Evolutionary conservation across 768 basidiomycete genomes (phyloP).

Genomic region (Naganishia friedmannii): DNA sequence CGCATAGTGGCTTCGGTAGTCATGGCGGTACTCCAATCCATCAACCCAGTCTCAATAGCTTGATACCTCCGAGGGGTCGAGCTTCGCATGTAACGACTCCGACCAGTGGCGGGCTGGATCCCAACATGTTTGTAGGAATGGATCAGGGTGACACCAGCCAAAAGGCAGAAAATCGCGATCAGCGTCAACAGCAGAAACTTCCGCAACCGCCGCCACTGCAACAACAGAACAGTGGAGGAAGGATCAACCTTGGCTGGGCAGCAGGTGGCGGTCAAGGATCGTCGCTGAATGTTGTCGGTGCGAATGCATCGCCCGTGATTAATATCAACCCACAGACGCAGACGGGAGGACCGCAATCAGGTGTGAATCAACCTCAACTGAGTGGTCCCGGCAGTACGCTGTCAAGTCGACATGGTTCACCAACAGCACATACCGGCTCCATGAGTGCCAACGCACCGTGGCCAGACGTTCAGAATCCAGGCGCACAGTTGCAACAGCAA

Average conservation of each 20-base stretch:
- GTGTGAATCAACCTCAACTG: neutral
- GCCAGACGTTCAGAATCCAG: slow-evolving; percentile 12
- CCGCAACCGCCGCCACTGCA: neutral
- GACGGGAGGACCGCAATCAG: neutral
- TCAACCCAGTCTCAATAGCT: slow-evolving; percentile 23
- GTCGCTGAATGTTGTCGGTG: neutral
- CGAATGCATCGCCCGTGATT: slow-evolving; percentile 12
- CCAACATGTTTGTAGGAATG: slow-evolving; percentile 14
- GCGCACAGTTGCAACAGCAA: slow-evolving; percentile 2
- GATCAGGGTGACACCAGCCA: neutral
- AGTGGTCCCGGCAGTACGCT: slow-evolving; percentile 1
- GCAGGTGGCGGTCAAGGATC: neutral
- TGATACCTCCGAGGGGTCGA: slow-evolving; percentile 7
- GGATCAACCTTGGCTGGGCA: slow-evolving; percentile 18
- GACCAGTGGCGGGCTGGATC: neutral
- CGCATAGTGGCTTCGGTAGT: neutral
- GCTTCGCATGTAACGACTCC: neutral
- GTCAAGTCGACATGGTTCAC: slow-evolving; percentile 6
- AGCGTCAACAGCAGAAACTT: neutral
- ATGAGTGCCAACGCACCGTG: neutral
- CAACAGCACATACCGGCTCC: slow-evolving; percentile 9
- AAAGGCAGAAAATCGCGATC: neutral
- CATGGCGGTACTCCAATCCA: slow-evolving; percentile 15
- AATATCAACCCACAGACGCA: neutral
- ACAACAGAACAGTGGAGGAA: neutral